A percentile compares a stretch with the other conserved stretches of the same genome.
These are phyloP conservation scores for Hypericum perforatum DNA, from an alignment of 345 rosid genomes.

Conservation along the genomic window DNA sequence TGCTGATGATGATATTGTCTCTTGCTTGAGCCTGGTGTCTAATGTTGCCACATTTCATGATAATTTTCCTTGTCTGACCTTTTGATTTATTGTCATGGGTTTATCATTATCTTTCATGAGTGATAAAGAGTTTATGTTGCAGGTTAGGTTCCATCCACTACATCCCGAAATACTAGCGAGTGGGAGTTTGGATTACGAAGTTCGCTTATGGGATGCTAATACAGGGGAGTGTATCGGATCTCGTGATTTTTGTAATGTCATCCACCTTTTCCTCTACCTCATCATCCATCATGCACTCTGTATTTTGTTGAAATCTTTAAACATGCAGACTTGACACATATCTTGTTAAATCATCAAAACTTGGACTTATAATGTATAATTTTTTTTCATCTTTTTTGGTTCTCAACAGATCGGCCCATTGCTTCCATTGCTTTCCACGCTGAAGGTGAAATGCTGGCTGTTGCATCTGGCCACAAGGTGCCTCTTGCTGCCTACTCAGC, in stretches of 20 bases:
- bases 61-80: background rate
- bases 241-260: conserved; percentile 48
- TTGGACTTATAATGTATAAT: background rate
- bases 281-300: too few species aligned
- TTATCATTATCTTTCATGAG: background rate
- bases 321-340: background rate
- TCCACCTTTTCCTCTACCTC: background rate
- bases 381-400: conserved; percentile 3
- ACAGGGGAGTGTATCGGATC: conserved; percentile 61
- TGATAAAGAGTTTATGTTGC: conserved; percentile 11
- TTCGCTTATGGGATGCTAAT: conserved; percentile 66
- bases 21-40: background rate
- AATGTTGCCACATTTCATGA: too few species aligned
- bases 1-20: background rate
- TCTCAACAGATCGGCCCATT: conserved; percentile 55
- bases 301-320: too few species aligned
- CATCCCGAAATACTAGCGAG: conserved; percentile 58
- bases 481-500: conserved; percentile 5
- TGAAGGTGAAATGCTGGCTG: conserved; percentile 64
- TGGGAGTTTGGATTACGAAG: conserved; percentile 76
- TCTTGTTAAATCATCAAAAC: conserved; percentile 10
- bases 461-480: conserved; percentile 79
- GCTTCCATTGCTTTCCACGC: conserved; percentile 83
- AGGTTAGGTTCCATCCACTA: conserved; percentile 72
- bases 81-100: background rate